Evolutionary conservation across 306 rosid genomes (phyloP).

Genomic region (Inga laurina): DNA sequence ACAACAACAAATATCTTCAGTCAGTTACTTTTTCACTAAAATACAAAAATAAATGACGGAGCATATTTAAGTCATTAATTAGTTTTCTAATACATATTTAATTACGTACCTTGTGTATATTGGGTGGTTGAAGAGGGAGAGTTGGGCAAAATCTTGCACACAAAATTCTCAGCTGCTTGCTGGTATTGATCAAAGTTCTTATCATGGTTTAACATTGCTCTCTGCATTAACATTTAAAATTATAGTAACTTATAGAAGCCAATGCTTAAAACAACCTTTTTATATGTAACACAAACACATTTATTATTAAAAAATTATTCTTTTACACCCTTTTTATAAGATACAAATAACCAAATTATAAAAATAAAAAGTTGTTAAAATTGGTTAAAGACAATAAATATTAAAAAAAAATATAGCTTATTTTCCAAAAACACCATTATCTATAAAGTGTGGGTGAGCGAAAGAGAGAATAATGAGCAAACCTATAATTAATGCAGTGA

Average conservation of each 20-base stretch:
- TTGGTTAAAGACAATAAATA: too few relatives aligned
- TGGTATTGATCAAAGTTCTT: constrained; percentile 60
- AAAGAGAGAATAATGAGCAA: too few relatives aligned
- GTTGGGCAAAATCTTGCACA: constrained; percentile 87
- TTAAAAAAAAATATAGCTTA: too few relatives aligned
- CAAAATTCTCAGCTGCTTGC: constrained; percentile 79
- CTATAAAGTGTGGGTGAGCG: too few relatives aligned
- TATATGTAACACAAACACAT: not conserved
- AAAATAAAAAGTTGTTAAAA: too few relatives aligned
- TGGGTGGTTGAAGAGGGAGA: constrained; percentile 83
- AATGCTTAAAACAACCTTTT: not conserved
- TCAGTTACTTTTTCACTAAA: not conserved
- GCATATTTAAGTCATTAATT: too few relatives aligned
- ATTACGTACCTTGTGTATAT: constrained; percentile 72
- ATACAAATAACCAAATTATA: not conserved
- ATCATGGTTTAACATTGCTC: constrained; percentile 61
- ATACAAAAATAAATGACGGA: too few relatives aligned
- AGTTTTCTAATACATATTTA: not conserved
- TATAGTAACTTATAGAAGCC: not conserved
- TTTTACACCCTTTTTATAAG: too few relatives aligned
- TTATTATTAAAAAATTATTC: not conserved
- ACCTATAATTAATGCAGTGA: too few relatives aligned
- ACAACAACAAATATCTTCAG: not conserved
- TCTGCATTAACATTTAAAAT: constrained; percentile 36
- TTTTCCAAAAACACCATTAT: too few relatives aligned